These are phyloP conservation scores for Litsea cubeba DNA, from an alignment of 164 flowering plant genomes.

Conservation along the genomic window DNA sequence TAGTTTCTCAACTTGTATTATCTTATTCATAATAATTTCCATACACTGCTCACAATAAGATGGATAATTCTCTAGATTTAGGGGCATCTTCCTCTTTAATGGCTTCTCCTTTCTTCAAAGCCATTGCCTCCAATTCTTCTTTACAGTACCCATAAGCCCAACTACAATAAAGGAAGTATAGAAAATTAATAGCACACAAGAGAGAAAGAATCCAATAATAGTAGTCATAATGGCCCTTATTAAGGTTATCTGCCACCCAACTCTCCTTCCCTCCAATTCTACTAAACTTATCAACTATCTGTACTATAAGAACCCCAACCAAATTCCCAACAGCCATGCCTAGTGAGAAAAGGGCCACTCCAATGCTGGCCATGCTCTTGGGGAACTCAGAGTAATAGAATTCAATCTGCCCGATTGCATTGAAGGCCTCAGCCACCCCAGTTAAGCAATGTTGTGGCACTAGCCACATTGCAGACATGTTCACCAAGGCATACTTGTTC, in stretches of 20 bases:
- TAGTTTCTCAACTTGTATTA: too few species aligned
- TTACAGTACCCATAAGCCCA: slow-evolving; percentile 11
- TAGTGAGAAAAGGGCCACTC: slow-evolving; percentile 41
- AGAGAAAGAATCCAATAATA: slow-evolving; percentile 66
- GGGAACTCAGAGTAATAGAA: slow-evolving; percentile 78
- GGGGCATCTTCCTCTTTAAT: not conserved
- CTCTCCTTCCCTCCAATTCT: slow-evolving; percentile 43
- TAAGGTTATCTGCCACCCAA: slow-evolving; percentile 61
- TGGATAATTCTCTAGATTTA: not conserved
- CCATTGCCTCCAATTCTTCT: not conserved
- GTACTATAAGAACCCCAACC: slow-evolving; percentile 45
- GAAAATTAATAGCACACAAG: slow-evolving; percentile 39
- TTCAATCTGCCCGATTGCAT: slow-evolving; percentile 67
- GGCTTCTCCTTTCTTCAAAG: not conserved
- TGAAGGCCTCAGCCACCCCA: slow-evolving; percentile 78
- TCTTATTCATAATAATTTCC: too few species aligned
- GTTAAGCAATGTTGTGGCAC: slow-evolving; percentile 50
- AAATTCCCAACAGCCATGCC: slow-evolving; percentile 65
- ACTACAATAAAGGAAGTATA: slow-evolving; percentile 22
- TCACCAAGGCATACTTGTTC: slow-evolving; percentile 22
- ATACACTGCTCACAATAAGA: not conserved
- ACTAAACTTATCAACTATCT: slow-evolving; percentile 33
- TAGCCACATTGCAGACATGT: slow-evolving; percentile 85
- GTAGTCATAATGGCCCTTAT: slow-evolving; percentile 50
- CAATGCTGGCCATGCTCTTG: slow-evolving; percentile 72